Evolutionary conservation across 805 yeast genomes (phyloP), one percentile per base, ranked within the genome.

Genomic region (Priceomyces haplophilus): DNA sequence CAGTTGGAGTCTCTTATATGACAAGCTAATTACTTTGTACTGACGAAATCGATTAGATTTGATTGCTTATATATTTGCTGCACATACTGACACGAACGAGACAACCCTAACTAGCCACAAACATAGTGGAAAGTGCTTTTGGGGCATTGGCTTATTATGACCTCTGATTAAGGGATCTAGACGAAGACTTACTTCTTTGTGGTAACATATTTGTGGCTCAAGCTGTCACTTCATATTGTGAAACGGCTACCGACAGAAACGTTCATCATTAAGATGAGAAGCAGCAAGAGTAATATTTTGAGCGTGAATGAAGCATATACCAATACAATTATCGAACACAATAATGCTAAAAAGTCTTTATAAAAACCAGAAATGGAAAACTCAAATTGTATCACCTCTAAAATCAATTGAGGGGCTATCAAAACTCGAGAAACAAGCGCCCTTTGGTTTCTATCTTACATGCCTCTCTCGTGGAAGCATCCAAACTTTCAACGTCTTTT

Each of bases 351-450:
- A n/a, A n/a, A n/a, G n/a, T n/a, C n/a, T n/a, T n/a, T n/a, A n/a
- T n/a, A n/a, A n/a, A n/a, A n/a, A n/a, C n/a, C n/a, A n/a, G n/a
- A n/a, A n/a, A n/a, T n/a, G n/a, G n/a, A n/a, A n/a, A n/a, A n/a
- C n/a, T n/a, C n/a, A n/a, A n/a, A n/a, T n/a, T n/a, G n/a, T n/a
- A n/a, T n/a, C n/a, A n/a, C n/a, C n/a, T n/a, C n/a, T n/a, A n/a
- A n/a, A n/a, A n/a, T n/a, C n/a, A n/a, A n/a, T n/a, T n/a, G n/a
- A n/a, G n/a, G n/a, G n/a, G n/a, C n/a, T n/a, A 6, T 27, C 29
- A 59, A 47, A 61, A 60, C 20, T 56, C 55, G 37, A 61, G 47
- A 34, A 53, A 60, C 43, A 61, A 51, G 1, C 59, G 52, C 10
- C 57, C 60, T 7, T 34, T 38, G 5, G 46, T 43, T 13, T 41